A percentile compares a stretch with the other conserved stretches of the same genome.
These are phyloP conservation scores for Citrus hindsii DNA, from an alignment of 345 rosid species.

Conservation along the genomic window DNA sequence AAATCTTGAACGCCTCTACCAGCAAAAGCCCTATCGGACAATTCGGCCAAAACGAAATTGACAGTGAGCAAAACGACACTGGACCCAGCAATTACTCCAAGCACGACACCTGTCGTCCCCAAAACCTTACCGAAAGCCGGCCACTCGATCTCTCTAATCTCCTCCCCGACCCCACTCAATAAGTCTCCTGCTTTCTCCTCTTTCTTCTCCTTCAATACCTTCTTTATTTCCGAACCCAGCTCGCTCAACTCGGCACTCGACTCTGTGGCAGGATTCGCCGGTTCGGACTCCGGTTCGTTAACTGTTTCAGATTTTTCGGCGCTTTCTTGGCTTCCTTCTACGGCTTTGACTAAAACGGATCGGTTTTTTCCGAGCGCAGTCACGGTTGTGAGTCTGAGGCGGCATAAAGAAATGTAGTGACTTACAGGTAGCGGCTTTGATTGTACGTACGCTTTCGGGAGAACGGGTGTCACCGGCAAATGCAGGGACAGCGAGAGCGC, in stretches of 20 bases:
- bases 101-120: slow-evolving; percentile 84
- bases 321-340: slow-evolving; percentile 59
- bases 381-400: background rate
- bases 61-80: slow-evolving; percentile 85
- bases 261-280: slow-evolving; percentile 3
- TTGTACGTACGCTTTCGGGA: background rate
- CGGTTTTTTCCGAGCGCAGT: background rate
- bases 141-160: slow-evolving; percentile 90
- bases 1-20: slow-evolving; percentile 90
- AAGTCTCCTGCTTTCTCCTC: slow-evolving; percentile 40
- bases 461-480: slow-evolving; percentile 17
- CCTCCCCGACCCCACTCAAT: slow-evolving; percentile 75
- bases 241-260: slow-evolving; percentile 38
- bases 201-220: slow-evolving; percentile 67
- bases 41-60: slow-evolving; percentile 83
- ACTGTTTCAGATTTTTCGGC: slow-evolving; percentile 27
- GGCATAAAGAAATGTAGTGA: background rate
- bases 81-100: slow-evolving; percentile 92
- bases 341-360: slow-evolving; percentile 29
- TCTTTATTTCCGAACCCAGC: slow-evolving; percentile 73
- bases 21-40: slow-evolving; percentile 73
- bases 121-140: slow-evolving; percentile 80
- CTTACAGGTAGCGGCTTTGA: background rate
- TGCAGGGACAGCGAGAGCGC: slow-evolving; percentile 35
- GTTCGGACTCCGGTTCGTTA: slow-evolving; percentile 21